Conservation (phyloP, 345 rosid species). For the Ceriops zippeliana region DNA sequence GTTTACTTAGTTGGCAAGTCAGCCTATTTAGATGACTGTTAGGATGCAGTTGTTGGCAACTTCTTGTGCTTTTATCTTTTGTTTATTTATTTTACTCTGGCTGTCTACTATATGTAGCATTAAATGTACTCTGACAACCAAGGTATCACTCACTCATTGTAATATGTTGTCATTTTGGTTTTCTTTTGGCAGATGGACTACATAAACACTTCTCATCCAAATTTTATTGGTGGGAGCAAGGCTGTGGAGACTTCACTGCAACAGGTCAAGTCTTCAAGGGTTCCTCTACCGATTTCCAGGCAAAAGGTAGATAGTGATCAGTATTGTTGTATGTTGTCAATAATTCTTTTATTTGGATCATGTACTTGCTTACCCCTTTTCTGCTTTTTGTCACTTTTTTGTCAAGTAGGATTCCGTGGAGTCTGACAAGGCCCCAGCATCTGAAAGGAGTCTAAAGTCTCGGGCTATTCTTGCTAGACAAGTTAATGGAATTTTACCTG, state of each 20-base stretch:
- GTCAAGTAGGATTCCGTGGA: conserved; percentile 62
- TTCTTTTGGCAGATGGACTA: conserved; percentile 73
- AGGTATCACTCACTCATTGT: neutral
- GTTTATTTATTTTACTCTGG: neutral
- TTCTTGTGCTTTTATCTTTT: neutral
- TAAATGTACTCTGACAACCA: neutral
- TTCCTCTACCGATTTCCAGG: conserved; percentile 50
- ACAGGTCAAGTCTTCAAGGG: conserved; percentile 63
- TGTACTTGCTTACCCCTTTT: conserved; percentile 4
- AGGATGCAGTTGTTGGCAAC: neutral
- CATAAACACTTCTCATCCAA: conserved; percentile 90
- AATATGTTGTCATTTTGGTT: neutral
- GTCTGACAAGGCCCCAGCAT: conserved; percentile 65
- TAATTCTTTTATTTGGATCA: conserved; percentile 4
- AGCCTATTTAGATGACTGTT: neutral
- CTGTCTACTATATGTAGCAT: neutral
- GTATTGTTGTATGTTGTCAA: neutral
- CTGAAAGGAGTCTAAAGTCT: conserved; percentile 63
- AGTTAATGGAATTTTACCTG: conserved; percentile 75
- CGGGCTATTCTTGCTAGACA: conserved; percentile 83
- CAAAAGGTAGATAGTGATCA: conserved; percentile 47
- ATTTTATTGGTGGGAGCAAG: conserved; percentile 86
- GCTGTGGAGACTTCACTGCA: conserved; percentile 79
- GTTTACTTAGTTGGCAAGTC: neutral
- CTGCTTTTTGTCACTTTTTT: conserved; percentile 1